Evolutionary conservation across 305 asterid species (phyloP).

Genomic region (Fraxinus paxiana): DNA sequence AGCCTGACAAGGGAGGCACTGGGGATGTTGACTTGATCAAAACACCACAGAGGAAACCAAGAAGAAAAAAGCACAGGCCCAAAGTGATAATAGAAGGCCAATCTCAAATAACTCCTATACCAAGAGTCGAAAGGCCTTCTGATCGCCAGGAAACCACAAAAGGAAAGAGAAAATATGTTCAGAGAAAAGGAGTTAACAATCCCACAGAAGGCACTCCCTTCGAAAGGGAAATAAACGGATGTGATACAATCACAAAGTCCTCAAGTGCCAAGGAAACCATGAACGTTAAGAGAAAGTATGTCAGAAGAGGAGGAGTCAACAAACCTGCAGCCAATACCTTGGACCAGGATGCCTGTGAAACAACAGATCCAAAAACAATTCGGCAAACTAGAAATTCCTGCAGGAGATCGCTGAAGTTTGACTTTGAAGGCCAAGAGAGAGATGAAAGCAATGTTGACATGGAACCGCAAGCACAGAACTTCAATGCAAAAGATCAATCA

Average conservation of each 20-base stretch:
- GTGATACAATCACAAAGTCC: constrained; percentile 24
- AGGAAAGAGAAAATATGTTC: constrained; percentile 51
- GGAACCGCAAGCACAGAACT: constrained; percentile 27
- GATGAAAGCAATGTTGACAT: constrained; percentile 32
- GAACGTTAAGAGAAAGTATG: background rate
- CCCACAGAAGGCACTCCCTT: constrained; percentile 10
- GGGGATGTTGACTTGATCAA: constrained; percentile 46
- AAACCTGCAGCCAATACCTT: constrained; percentile 9
- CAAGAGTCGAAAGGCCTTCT: constrained; percentile 38
- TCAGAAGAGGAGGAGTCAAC: background rate
- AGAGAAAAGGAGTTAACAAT: constrained; percentile 19
- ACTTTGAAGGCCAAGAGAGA: constrained; percentile 35
- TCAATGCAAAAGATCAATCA: constrained; percentile 26
- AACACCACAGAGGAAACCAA: constrained; percentile 69
- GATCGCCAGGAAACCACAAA: constrained; percentile 30
- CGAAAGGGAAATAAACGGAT: background rate
- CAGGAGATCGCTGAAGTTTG: constrained; percentile 59
- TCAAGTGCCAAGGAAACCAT: constrained; percentile 15
- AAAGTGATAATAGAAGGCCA: constrained; percentile 72
- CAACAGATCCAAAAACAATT: constrained; percentile 16
- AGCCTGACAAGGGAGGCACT: constrained; percentile 66
- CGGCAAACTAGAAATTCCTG: constrained; percentile 51
- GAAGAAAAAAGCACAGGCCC: constrained; percentile 88
- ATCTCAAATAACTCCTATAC: constrained; percentile 44
- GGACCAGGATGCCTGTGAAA: constrained; percentile 33